Evolutionary conservation across 306 rosid species (phyloP).

Genomic region (Vicia villosa): DNA sequence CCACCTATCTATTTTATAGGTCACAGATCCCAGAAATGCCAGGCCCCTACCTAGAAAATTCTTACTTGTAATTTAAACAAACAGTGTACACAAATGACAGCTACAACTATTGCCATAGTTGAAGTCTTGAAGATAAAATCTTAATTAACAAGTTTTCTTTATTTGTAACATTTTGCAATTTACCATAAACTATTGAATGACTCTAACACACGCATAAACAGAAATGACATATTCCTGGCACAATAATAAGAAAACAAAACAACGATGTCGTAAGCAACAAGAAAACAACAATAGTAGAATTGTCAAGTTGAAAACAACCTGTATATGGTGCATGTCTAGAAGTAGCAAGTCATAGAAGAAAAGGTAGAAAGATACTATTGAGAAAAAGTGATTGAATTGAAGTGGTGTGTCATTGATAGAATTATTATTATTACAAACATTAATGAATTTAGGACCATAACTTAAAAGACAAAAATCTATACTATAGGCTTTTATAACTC

Average conservation of each 20-base stretch:
- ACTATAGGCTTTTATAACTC: constrained; percentile 24
- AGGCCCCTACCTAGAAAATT: constrained; percentile 1
- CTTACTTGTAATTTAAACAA: not conserved
- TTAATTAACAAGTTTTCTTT: constrained; percentile 2
- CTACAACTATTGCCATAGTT: not conserved
- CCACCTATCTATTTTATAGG: not conserved
- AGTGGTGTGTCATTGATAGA: constrained; percentile 22
- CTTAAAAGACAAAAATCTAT: constrained; percentile 27
- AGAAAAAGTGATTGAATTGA: constrained; percentile 12
- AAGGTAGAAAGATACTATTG: constrained; percentile 3
- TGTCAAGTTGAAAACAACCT: constrained; percentile 37
- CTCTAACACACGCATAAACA: constrained; percentile 33
- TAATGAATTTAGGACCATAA: constrained; percentile 37
- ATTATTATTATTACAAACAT: not conserved
- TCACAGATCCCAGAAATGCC: not conserved
- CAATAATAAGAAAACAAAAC: not conserved
- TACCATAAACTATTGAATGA: constrained; percentile 6
- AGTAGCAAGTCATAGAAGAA: constrained; percentile 37
- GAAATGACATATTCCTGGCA: constrained; percentile 28
- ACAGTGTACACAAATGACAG: not conserved
- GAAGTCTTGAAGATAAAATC: not conserved
- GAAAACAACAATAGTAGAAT: constrained; percentile 39
- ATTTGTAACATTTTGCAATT: not conserved
- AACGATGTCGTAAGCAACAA: constrained; percentile 35
- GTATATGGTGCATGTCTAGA: constrained; percentile 21